Evolutionary conservation across 495 filamentous ascomycete genomes (phyloP), one percentile per base, ranked within the genome.

Genomic region (Lophiotrema nucula): DNA sequence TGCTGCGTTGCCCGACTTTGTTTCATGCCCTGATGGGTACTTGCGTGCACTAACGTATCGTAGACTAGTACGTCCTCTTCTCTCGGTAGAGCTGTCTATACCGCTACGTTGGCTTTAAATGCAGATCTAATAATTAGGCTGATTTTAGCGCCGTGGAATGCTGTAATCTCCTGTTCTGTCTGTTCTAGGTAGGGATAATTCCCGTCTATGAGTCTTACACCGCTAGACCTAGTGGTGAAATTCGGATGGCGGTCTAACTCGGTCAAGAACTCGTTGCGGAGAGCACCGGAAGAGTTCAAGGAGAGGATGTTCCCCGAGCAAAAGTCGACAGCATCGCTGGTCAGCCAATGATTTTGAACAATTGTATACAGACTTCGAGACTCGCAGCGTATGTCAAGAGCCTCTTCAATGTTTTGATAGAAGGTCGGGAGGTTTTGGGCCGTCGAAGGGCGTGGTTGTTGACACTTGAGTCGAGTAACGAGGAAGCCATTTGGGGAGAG

Each of bases 41-140:
- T 66, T 1, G 58, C 58, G 47, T 66, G 62, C n/a, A 66, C 37
- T 4, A 50, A 38, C 13, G 47, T 46, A 37, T 66, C 62, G 25
- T 66, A 62, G 74, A 91, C 53, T 15, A 92, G 77, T 10, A 81
- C 68, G 71, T 92, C 88, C 2, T 82, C 85, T 0, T 73, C 75
- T 46, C 86, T 85, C 0, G 88, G 87, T 8, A 90, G 70, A 49
- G 77, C 82, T 3, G 79, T 71, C 18, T 86, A 81, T 0, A 90
- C 72, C 3, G 84, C 88, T 0, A 80, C 73, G 64, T 90, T 91
- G 19, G 87, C 88, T 58, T 90, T 87, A 66, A 79, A 89, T 4
- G 86, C 88, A 2, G 86, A 88, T 60, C 84, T 87, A 66, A 88
- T 87, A 2, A 92, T 67, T 12, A 91, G 73, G 0, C 76, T 88